These are phyloP conservation scores for Buxus sempervirens DNA, from an alignment of 164 flowering plant species.

Conservation along the genomic window DNA sequence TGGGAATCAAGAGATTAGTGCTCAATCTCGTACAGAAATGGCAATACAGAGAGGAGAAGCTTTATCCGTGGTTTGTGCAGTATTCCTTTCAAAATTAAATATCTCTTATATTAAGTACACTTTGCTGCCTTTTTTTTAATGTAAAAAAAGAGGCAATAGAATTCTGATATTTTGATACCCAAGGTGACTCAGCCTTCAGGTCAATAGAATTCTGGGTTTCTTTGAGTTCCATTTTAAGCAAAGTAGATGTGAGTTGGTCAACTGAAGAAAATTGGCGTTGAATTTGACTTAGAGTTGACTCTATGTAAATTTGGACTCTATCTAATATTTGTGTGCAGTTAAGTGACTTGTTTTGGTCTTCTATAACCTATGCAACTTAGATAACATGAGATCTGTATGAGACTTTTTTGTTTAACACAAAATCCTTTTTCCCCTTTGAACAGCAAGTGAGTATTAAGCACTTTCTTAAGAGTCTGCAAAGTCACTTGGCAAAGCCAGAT, in stretches of 20 bases:
- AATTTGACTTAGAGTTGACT: not conserved
- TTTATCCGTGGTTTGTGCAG: conserved; percentile 45
- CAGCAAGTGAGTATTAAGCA: conserved; percentile 85
- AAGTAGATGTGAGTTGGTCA: too few species aligned
- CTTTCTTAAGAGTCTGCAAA: conserved; percentile 77
- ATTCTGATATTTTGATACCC: not conserved
- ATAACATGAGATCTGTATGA: not conserved
- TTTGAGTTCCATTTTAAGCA: too few species aligned
- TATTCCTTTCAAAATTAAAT: not conserved
- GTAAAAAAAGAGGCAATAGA: not conserved
- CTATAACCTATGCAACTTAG: not conserved
- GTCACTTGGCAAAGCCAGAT: conserved; percentile 82
- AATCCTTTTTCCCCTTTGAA: conserved; percentile 3
- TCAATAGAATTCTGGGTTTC: not conserved
- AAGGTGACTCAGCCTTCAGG: not conserved
- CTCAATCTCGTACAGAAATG: conserved; percentile 55
- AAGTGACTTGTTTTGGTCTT: not conserved
- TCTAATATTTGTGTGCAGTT: not conserved
- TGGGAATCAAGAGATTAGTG: conserved; percentile 46
- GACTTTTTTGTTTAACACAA: not conserved
- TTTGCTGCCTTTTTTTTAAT: not conserved
- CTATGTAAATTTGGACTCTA: not conserved
- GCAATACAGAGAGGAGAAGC: conserved; percentile 74
- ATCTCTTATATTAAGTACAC: not conserved
- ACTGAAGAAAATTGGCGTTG: not conserved